Conservation (phyloP, 345 rosid species). For the Microcos paniculata region DNA sequence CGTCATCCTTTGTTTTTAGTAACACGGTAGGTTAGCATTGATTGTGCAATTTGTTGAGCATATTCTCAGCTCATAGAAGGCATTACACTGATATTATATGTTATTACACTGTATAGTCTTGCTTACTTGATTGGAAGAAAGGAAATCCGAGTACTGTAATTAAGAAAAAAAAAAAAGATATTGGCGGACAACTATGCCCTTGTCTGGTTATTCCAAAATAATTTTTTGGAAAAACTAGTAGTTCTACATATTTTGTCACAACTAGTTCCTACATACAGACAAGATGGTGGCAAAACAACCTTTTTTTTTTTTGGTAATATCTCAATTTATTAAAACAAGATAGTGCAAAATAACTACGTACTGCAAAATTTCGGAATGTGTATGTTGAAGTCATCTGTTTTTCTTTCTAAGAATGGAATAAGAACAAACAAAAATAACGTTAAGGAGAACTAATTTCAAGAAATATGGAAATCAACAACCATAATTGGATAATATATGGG, state of each 20-base stretch:
- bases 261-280: neutral
- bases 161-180: neutral
- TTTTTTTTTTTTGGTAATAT: too few species aligned
- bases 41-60: constrained; percentile 8
- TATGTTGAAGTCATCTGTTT: too few species aligned
- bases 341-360: too few species aligned
- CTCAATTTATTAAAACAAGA: too few species aligned
- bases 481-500: too few species aligned
- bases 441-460: too few species aligned
- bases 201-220: neutral
- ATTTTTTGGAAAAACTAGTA: too few species aligned
- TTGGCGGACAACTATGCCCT: neutral
- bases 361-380: too few species aligned
- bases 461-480: too few species aligned
- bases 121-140: constrained; percentile 16
- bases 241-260: neutral
- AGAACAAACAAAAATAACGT: too few species aligned
- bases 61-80: constrained; percentile 6
- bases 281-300: too few species aligned
- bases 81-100: neutral
- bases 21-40: constrained; percentile 17
- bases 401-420: too few species aligned
- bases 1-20: neutral
- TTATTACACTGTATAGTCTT: constrained; percentile 23
- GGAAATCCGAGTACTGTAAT: neutral